These are phyloP conservation scores for Thyridium curvatum DNA, from an alignment of 2,329 filamentous ascomycete genomes.

Conservation along the genomic window DNA sequence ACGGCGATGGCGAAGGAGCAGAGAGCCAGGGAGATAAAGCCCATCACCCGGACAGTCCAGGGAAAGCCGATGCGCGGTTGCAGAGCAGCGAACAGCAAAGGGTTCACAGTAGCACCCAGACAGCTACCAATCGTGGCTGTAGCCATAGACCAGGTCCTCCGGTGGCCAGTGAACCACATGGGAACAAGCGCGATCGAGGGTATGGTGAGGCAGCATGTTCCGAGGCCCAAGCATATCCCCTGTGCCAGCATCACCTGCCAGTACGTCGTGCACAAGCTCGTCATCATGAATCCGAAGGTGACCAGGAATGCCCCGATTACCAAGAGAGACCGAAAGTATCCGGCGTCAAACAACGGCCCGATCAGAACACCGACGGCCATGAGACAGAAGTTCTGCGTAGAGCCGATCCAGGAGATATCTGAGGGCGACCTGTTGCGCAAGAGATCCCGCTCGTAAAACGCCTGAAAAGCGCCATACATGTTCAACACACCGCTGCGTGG, in stretches of 20 bases:
- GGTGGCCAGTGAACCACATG: slow-evolving; percentile 31
- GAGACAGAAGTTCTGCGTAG: slow-evolving; percentile 38
- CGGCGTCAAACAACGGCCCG: slow-evolving; percentile 41
- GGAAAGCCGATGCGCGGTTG: slow-evolving; percentile 13
- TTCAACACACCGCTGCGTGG: slow-evolving; percentile 22
- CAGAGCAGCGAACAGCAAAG: slow-evolving; percentile 20
- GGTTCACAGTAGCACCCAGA: slow-evolving; percentile 21
- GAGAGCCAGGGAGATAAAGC: slow-evolving; percentile 6
- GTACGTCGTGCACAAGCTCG: slow-evolving; percentile 27
- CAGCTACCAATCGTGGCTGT: slow-evolving; percentile 33
- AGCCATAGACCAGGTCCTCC: slow-evolving; percentile 34
- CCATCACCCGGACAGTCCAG: slow-evolving; percentile 17
- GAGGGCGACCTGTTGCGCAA: slow-evolving; percentile 21
- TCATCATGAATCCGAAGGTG: slow-evolving; percentile 40
- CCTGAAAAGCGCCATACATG: slow-evolving; percentile 48
- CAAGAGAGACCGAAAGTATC: slow-evolving; percentile 34
- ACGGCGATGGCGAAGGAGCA: not conserved
- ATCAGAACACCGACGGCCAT: slow-evolving; percentile 31
- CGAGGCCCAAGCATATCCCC: slow-evolving; percentile 34
- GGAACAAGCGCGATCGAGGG: slow-evolving; percentile 31
- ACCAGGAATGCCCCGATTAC: slow-evolving; percentile 30
- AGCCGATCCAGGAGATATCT: slow-evolving; percentile 38
- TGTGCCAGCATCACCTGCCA: slow-evolving; percentile 36
- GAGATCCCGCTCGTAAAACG: slow-evolving; percentile 36
- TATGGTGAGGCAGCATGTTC: slow-evolving; percentile 29